Conservation (phyloP, 345 rosid species). For the Hibiscus trionum region DNA sequence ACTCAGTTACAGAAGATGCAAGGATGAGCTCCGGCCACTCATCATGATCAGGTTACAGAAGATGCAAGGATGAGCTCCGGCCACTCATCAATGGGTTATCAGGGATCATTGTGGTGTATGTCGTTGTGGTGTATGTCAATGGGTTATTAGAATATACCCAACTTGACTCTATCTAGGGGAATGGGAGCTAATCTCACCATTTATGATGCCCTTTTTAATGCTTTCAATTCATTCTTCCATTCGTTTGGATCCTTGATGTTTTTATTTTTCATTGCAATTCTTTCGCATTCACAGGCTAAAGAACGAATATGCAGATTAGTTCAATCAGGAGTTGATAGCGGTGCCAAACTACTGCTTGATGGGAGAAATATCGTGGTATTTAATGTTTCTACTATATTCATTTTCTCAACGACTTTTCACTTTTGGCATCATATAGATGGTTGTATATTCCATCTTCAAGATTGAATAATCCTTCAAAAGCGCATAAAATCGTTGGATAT, state of each 20-base stretch:
- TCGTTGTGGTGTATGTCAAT: too few species aligned
- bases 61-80: too few species aligned
- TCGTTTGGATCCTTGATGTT: neutral
- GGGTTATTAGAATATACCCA: too few species aligned
- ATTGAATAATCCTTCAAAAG: neutral
- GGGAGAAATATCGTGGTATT: constrained; percentile 80
- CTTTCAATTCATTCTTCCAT: neutral
- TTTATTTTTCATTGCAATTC: constrained; percentile 10
- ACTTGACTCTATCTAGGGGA: neutral
- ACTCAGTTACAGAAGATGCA: neutral
- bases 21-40: neutral
- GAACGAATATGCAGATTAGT: constrained; percentile 70
- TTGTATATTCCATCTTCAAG: neutral
- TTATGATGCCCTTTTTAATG: neutral
- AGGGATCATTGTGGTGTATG: too few species aligned
- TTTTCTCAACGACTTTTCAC: neutral
- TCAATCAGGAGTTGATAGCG: constrained; percentile 75
- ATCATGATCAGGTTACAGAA: neutral
- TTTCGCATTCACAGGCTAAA: constrained; percentile 62
- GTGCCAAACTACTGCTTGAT: constrained; percentile 80
- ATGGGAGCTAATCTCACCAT: neutral
- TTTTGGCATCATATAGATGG: neutral
- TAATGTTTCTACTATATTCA: neutral
- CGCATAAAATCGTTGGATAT: neutral
- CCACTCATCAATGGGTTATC: too few species aligned